Percentiles rank a stretch among this genome's conserved stretches.
Evolutionary conservation across 169 alveolate genomes (phyloP).

Genomic region (Eimeria acervulina): DNA sequence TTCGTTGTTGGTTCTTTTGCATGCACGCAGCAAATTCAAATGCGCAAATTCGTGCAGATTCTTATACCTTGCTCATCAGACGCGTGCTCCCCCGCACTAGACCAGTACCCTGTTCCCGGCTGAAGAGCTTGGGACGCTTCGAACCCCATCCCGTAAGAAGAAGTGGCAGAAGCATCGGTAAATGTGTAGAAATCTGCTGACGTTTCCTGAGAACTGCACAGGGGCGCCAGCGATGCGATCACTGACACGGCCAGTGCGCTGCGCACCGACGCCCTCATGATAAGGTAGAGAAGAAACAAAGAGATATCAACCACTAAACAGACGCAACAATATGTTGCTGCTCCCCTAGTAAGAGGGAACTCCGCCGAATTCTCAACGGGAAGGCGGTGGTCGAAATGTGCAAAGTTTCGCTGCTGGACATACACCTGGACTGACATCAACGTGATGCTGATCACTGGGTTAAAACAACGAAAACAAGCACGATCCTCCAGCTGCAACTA

Average conservation of each 20-base stretch:
- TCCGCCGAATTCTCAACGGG: background rate
- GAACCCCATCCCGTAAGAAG: slow-evolving; percentile 85
- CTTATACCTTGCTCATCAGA: slow-evolving; percentile 88
- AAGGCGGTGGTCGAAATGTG: background rate
- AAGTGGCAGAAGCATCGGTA: slow-evolving; percentile 90
- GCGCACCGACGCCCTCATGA: slow-evolving; percentile 1
- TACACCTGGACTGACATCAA: background rate
- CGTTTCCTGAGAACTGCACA: slow-evolving; percentile 59
- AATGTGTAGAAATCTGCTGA: slow-evolving; percentile 89
- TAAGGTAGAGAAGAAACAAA: background rate
- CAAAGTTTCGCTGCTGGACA: background rate
- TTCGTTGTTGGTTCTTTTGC: slow-evolving; percentile 88
- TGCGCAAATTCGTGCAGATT: background rate
- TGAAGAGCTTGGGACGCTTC: slow-evolving; percentile 91
- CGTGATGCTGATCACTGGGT: background rate
- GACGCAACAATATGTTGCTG: background rate
- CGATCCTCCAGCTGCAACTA: background rate
- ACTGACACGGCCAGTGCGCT: background rate
- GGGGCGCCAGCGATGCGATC: background rate
- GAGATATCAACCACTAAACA: background rate
- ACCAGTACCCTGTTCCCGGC: slow-evolving; percentile 93
- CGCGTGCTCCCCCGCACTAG: slow-evolving; percentile 91
- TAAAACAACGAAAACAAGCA: background rate
- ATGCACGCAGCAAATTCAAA: slow-evolving; percentile 84
- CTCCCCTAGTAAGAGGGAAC: background rate